phyloP scores from a whole-genome alignment of 495 filamentous ascomycete species.

The Zalerion maritima region DNA sequence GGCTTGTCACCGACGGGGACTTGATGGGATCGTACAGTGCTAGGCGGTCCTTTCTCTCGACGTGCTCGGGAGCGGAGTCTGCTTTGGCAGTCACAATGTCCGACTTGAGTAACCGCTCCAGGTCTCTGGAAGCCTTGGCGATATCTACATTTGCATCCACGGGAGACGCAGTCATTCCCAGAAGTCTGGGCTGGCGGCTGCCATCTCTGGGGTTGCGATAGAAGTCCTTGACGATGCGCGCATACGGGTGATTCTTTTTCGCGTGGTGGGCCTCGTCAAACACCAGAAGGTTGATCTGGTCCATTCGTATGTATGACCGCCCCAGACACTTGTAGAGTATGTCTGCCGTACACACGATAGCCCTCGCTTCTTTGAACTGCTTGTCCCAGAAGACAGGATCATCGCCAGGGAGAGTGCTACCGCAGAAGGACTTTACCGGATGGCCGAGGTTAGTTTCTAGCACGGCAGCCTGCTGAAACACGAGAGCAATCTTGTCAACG shows the following conservation, averaged over 20 bases:
- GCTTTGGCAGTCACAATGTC: slow-evolving; percentile 54
- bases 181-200: slow-evolving; percentile 54
- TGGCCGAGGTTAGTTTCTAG: slow-evolving; percentile 73
- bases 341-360: slow-evolving; percentile 87
- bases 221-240: slow-evolving; percentile 79
- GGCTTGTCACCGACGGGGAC: no score
- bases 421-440: slow-evolving; percentile 63
- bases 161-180: slow-evolving; percentile 96
- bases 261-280: slow-evolving; percentile 97
- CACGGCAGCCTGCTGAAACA: slow-evolving; percentile 81
- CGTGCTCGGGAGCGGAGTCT: slow-evolving; percentile 17
- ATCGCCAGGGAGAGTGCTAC: slow-evolving; percentile 50
- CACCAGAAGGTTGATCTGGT: slow-evolving; percentile 76
- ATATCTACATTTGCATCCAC: slow-evolving; percentile 72
- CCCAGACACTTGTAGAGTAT: slow-evolving; percentile 67
- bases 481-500: slow-evolving; percentile 78
- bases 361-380: slow-evolving; percentile 57
- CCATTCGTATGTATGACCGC: slow-evolving; percentile 67
- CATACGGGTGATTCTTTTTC: slow-evolving; percentile 89
- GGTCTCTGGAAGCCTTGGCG: slow-evolving; percentile 52
- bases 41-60: slow-evolving; percentile 49
- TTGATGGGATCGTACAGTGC: slow-evolving; percentile 36
- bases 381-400: slow-evolving; percentile 53
- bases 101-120: slow-evolving; percentile 65
- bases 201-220: slow-evolving; percentile 38